Evolutionary conservation across 352 stramenopile genomes (phyloP).

Genomic region (Pythium insidiosum): DNA sequence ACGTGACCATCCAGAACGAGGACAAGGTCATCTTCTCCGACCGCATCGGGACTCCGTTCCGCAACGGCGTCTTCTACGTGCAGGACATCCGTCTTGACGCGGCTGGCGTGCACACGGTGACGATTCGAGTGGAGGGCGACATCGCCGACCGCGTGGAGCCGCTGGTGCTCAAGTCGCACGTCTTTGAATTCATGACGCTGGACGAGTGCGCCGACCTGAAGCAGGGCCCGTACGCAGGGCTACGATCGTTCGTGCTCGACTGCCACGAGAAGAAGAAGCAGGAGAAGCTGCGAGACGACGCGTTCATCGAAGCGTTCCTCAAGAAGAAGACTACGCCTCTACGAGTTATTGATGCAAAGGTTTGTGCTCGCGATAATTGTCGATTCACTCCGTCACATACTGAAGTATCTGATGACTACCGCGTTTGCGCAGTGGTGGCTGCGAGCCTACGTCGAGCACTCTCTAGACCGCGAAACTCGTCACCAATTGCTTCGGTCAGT

Average conservation of each 20-base stretch:
- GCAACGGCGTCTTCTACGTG: conserved; percentile 77
- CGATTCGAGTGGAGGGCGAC: conserved; percentile 42
- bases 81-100: conserved; percentile 62
- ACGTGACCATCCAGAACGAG: conserved; percentile 71
- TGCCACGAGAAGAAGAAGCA: conserved; percentile 30
- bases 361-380: too few species aligned
- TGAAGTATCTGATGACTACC: neutral
- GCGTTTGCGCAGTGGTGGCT: conserved; percentile 55
- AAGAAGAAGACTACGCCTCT: conserved; percentile 51
- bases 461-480: conserved; percentile 48
- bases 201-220: conserved; percentile 45
- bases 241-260: conserved; percentile 47
- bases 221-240: conserved; percentile 40
- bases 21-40: conserved; percentile 68
- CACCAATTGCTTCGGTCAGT: conserved; percentile 35
- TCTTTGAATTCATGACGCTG: conserved; percentile 80
- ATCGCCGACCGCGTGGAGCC: conserved; percentile 38
- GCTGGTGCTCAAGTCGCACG: conserved; percentile 55
- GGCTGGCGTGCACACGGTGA: conserved; percentile 51
- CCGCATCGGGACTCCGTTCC: conserved; percentile 43
- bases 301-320: conserved; percentile 44
- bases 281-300: conserved; percentile 47
- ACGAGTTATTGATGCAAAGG: conserved; percentile 60
- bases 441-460: conserved; percentile 61
- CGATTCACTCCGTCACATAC: too few species aligned